Conservation (phyloP, 768 basidiomycete genomes). For the Xerocomellus chrysenteron region DNA sequence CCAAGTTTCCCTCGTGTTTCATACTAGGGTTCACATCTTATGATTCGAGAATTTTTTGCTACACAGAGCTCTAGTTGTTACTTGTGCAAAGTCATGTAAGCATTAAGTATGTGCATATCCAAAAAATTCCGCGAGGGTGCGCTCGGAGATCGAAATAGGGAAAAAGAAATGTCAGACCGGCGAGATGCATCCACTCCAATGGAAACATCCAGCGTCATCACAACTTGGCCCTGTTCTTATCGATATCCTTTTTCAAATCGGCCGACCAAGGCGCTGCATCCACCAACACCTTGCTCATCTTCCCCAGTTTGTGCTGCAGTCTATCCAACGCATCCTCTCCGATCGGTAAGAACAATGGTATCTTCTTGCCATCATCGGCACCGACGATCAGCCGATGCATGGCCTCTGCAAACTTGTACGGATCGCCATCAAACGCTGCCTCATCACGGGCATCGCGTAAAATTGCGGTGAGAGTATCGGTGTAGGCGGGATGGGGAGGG, state of each 20-base stretch:
- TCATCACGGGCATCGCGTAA: background rate
- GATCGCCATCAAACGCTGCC: conserved; percentile 8
- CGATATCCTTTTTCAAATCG: background rate
- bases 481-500: conserved; percentile 9
- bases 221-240: background rate
- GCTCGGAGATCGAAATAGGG: background rate
- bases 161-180: too few species aligned
- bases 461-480: background rate
- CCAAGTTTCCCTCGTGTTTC: too few species aligned
- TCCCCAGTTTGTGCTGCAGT: background rate
- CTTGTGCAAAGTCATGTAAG: too few species aligned
- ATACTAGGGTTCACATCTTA: too few species aligned
- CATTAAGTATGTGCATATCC: too few species aligned
- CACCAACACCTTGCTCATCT: background rate
- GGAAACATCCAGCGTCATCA: background rate
- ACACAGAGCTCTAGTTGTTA: too few species aligned
- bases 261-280: conserved; percentile 7
- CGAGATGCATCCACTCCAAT: too few species aligned
- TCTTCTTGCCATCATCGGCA: background rate
- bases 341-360: conserved; percentile 7
- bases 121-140: too few species aligned
- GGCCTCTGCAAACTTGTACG: conserved; percentile 12
- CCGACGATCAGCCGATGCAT: background rate
- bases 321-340: conserved; percentile 9
- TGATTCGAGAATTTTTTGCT: too few species aligned